Percentiles rank a stretch among this genome's conserved stretches.
These are phyloP conservation scores for Musa schizocarpa DNA, from an alignment of 176 grass and related monocot genomes.

Conservation along the genomic window DNA sequence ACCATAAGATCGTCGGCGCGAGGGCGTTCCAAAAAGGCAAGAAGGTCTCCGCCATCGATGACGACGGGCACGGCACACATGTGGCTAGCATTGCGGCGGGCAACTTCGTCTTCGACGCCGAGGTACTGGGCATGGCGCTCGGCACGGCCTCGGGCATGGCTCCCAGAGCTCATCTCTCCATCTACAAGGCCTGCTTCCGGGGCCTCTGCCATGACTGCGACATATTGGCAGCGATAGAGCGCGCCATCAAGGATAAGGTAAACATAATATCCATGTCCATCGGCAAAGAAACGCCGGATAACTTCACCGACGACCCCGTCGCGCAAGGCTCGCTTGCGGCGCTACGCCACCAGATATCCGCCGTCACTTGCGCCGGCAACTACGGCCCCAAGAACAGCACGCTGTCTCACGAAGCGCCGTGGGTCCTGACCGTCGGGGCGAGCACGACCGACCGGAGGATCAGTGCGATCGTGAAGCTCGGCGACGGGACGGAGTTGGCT, in stretches of 20 bases:
- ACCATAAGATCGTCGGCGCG: slow-evolving; percentile 75
- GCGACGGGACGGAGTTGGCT: neutral
- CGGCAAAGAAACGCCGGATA: slow-evolving; percentile 1
- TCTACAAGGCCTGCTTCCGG: slow-evolving; percentile 47
- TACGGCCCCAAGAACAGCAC: neutral
- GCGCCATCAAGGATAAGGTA: slow-evolving; percentile 39
- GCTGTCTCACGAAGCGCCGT: neutral
- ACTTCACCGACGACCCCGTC: neutral
- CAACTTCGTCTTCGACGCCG: slow-evolving; percentile 70
- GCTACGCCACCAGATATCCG: neutral
- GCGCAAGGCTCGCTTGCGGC: neutral
- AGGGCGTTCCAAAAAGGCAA: slow-evolving; percentile 32
- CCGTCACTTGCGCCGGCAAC: neutral
- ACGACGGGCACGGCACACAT: slow-evolving; percentile 72
- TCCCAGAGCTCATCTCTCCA: slow-evolving; percentile 41
- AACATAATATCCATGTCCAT: slow-evolving; percentile 56
- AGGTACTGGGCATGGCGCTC: slow-evolving; percentile 59
- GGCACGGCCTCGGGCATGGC: slow-evolving; percentile 65
- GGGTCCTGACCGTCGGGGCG: slow-evolving; percentile 1
- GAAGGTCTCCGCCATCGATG: slow-evolving; percentile 37
- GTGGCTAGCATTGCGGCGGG: slow-evolving; percentile 68
- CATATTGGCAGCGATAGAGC: slow-evolving; percentile 45
- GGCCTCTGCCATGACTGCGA: slow-evolving; percentile 34
- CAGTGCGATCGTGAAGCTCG: neutral
- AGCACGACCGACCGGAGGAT: neutral